phyloP scores from a whole-genome alignment of 2,329 filamentous ascomycete species.

The Alternaria arborescens region DNA sequence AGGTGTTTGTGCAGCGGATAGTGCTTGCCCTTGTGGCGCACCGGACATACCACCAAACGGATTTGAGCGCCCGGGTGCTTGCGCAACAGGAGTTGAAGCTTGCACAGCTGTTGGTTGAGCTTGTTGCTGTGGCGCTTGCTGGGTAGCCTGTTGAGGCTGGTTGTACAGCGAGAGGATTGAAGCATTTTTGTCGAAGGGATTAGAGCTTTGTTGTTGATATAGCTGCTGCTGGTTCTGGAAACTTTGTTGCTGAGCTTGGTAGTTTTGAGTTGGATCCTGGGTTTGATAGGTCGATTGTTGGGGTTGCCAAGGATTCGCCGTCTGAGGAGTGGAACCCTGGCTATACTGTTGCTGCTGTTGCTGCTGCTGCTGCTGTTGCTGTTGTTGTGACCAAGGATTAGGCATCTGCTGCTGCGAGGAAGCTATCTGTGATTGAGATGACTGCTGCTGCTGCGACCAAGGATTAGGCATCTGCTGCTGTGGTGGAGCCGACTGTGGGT shows the following conservation, averaged over 20 bases:
- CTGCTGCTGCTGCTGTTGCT: conserved; percentile 24
- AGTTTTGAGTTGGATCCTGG: conserved; percentile 26
- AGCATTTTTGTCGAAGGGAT: conserved; percentile 68
- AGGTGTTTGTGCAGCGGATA: conserved; percentile 33
- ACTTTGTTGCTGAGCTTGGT: conserved; percentile 24
- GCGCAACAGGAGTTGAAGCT: conserved; percentile 28
- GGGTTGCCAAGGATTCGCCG: conserved; percentile 36
- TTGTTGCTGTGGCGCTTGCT: conserved; percentile 50
- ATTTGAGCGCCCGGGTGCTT: conserved; percentile 60
- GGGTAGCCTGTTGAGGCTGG: conserved; percentile 63
- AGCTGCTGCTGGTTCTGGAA: conserved; percentile 32
- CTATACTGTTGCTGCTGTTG: conserved; percentile 10
- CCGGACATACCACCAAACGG: conserved; percentile 58
- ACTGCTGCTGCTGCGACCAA: conserved; percentile 34
- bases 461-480: conserved; percentile 36
- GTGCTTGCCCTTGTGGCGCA: conserved; percentile 30
- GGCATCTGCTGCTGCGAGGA: conserved; percentile 27
- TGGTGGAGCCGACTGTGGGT: conserved; percentile 18
- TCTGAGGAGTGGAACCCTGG: conserved; percentile 21
- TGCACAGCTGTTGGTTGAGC: conserved; percentile 33
- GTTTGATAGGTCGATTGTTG: conserved; percentile 35
- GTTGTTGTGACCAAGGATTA: conserved; percentile 35
- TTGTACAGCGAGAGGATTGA: conserved; percentile 81
- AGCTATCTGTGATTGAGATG: conserved; percentile 17
- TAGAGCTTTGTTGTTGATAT: conserved; percentile 36